A percentile compares a stretch with the other conserved stretches of the same genome.
Conservation (phyloP, 2,329 filamentous ascomycete species). For the Xylaria polymorpha region DNA sequence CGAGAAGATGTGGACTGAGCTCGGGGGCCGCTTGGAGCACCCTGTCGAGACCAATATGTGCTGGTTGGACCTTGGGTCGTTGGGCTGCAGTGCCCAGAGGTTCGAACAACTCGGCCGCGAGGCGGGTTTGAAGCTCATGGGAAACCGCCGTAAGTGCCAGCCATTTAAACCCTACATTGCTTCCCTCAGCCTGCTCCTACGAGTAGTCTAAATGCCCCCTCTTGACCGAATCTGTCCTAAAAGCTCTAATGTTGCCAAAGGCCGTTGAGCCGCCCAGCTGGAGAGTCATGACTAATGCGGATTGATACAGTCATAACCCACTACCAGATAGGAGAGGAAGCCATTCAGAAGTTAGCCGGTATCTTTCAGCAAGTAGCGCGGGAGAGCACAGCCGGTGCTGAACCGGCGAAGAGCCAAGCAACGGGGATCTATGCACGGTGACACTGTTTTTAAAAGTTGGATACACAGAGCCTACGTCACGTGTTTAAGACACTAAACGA, state of each 20-base stretch:
- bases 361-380: constrained; percentile 56
- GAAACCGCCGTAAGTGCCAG: constrained; percentile 40
- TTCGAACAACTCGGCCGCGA: constrained; percentile 46
- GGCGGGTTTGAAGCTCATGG: constrained; percentile 45
- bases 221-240: neutral
- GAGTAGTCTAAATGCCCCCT: neutral
- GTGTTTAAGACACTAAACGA: neutral
- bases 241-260: neutral
- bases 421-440: constrained; percentile 40
- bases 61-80: constrained; percentile 67
- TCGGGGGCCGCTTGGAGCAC: constrained; percentile 69
- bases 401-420: constrained; percentile 7
- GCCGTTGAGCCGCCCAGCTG: neutral
- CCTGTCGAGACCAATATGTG: constrained; percentile 80
- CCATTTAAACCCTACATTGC: neutral
- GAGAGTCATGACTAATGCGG: neutral
- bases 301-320: constrained; percentile 48
- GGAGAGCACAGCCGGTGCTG: constrained; percentile 52
- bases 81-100: constrained; percentile 40
- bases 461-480: neutral
- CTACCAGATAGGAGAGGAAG: constrained; percentile 68
- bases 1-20: constrained; percentile 71
- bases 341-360: constrained; percentile 59
- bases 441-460: neutral
- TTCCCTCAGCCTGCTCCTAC: neutral